Evolutionary conservation across 352 stramenopile species (phyloP).

Genomic region (Peronospora farinosa): DNA sequence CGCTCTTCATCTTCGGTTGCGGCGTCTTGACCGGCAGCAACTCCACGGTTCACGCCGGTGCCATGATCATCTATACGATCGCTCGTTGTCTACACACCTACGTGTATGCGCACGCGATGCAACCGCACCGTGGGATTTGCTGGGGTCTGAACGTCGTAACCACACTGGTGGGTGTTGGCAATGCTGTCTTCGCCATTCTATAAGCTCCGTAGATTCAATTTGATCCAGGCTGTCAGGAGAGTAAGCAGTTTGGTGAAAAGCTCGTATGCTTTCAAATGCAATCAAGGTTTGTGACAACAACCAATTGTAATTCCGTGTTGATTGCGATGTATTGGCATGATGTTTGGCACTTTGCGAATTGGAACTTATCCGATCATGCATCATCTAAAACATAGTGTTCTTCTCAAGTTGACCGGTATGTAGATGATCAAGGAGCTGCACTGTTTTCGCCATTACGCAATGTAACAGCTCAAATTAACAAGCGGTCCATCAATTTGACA

Average conservation of each 20-base stretch:
- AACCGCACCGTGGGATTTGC: constrained; percentile 38
- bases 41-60: constrained; percentile 26
- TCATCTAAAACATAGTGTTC: too few relatives aligned
- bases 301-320: too few relatives aligned
- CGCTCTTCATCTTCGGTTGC: constrained; percentile 39
- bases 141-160: constrained; percentile 25
- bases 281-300: not conserved
- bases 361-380: too few relatives aligned
- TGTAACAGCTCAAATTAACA: too few relatives aligned
- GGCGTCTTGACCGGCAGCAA: constrained; percentile 35
- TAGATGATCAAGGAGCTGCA: too few relatives aligned
- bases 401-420: too few relatives aligned
- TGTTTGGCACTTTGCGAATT: too few relatives aligned
- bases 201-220: not conserved
- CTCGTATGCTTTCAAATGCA: not conserved
- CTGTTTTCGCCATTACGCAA: too few relatives aligned
- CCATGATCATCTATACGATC: constrained; percentile 39
- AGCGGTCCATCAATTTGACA: too few relatives aligned
- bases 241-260: not conserved
- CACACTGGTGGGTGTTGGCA: constrained; percentile 31
- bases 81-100: constrained; percentile 40
- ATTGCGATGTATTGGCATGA: too few relatives aligned
- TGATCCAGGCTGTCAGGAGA: not conserved
- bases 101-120: constrained; percentile 37
- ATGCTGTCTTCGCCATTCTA: constrained; percentile 27